These are phyloP conservation scores for Medicago ruthenica DNA, from an alignment of 306 rosid species.

Conservation along the genomic window DNA sequence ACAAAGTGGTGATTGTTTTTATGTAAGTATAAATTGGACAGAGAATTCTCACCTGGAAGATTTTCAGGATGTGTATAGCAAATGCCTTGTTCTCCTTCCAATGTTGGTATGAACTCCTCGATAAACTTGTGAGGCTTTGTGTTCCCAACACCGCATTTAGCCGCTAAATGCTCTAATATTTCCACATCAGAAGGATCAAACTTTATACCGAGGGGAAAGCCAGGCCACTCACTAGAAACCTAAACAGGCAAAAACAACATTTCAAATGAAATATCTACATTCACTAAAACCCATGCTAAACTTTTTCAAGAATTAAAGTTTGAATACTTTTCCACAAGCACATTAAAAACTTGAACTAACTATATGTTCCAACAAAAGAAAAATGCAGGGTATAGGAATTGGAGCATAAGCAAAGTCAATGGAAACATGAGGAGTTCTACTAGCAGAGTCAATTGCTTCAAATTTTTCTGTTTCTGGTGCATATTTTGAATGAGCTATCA, in stretches of 20 bases:
- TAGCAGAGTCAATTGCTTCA: constrained; percentile 9
- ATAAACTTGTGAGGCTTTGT: constrained; percentile 64
- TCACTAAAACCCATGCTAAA: constrained; percentile 36
- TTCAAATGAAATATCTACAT: constrained; percentile 8
- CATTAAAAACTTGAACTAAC: constrained; percentile 13
- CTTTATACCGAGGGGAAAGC: constrained; percentile 87
- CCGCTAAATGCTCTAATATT: constrained; percentile 77
- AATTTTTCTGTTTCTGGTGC: constrained; percentile 8
- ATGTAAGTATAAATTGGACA: not conserved
- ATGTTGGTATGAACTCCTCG: constrained; percentile 81
- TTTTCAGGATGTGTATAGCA: constrained; percentile 86
- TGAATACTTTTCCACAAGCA: constrained; percentile 24
- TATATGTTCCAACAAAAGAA: not conserved
- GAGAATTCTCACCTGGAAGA: constrained; percentile 75
- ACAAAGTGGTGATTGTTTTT: not conserved
- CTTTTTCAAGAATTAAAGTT: constrained; percentile 8
- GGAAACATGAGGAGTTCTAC: constrained; percentile 21
- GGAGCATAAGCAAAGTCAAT: constrained; percentile 11
- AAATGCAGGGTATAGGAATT: constrained; percentile 1
- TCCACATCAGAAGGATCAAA: constrained; percentile 88
- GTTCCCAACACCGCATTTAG: constrained; percentile 71
- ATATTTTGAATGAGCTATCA: not conserved
- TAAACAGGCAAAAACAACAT: constrained; percentile 45
- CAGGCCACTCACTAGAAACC: constrained; percentile 90
- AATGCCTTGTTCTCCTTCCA: constrained; percentile 73